Conservation (phyloP, 352 stramenopile genomes). For the Aphanomyces stellatus region DNA sequence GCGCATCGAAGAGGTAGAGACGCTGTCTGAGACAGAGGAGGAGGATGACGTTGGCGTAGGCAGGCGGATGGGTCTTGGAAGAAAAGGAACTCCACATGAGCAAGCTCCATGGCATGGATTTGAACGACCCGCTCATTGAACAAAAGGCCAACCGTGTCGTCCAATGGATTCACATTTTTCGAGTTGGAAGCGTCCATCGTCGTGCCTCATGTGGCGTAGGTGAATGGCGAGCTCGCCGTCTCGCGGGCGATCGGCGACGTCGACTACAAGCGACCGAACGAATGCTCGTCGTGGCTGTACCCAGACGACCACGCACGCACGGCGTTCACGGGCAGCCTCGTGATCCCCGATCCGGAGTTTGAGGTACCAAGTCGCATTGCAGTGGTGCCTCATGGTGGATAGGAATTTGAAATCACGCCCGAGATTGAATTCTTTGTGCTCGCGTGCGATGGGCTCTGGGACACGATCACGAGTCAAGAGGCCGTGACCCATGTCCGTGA, state of each 20-base stretch:
- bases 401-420: conserved; percentile 83
- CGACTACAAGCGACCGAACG: conserved; percentile 82
- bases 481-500: conserved; percentile 77
- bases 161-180: conserved; percentile 78
- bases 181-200: conserved; percentile 26
- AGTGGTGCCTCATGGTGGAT: conserved; percentile 6
- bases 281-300: conserved; percentile 79
- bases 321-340: conserved; percentile 70
- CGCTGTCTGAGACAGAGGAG: background rate
- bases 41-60: conserved; percentile 11
- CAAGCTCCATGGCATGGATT: conserved; percentile 82
- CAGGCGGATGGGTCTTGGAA: conserved; percentile 73
- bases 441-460: conserved; percentile 89
- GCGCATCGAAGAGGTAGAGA: conserved; percentile 40
- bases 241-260: conserved; percentile 89
- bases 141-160: conserved; percentile 72
- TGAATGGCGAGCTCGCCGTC: conserved; percentile 90
- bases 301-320: conserved; percentile 68
- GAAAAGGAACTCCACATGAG: conserved; percentile 82
- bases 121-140: conserved; percentile 79
- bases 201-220: conserved; percentile 22
- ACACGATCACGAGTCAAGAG: conserved; percentile 89
- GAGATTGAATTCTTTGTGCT: conserved; percentile 89
- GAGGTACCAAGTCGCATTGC: conserved; percentile 33
- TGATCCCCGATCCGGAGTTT: conserved; percentile 80